Evolutionary conservation across 2,329 filamentous ascomycete genomes (phyloP), one percentile per base, ranked within the genome.

Genomic region (Trichoderma atrobrunneum): DNA sequence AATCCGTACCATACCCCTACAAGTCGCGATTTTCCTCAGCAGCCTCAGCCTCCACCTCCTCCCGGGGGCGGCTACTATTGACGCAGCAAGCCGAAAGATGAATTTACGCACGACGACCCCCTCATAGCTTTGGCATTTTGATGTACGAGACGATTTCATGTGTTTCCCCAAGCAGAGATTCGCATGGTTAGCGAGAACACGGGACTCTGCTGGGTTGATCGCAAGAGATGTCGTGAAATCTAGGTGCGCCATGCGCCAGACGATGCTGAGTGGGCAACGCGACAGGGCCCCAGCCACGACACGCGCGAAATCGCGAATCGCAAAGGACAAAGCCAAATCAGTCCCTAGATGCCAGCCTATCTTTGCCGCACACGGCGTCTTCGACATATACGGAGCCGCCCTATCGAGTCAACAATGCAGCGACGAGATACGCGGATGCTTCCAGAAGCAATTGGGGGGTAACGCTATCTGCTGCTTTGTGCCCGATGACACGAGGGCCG

Each of bases 1-100:
- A 72, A 59, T n/a, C 68, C 69, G 1, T 73, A 72, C 24, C 72
- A 73, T 8, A 73, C 62, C 26, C 63, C 72, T 32, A 59, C 69
- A n/a, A 28, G 14, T 7, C 68, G 72, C 28, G 72, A 72, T 24
- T 73, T 59, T 36, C 18, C 61, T 18, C 34, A 62, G 18, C 68
- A 32, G n/a, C 63, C 32, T 14, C 64, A 32, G 0, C 64, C 64
- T 5, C 64, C 51, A 18, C 51, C 64, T 21, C 51, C 64, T 59
- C 24, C 32, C 4, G 64, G 64, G 0, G 34, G 68, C 5, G 56
- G 43, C 7, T 73, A 67, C 26, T 73, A 72, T 59, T 73, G 63
- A 73, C 11, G n/a, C 12, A 28, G 14, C 24, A 64, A 64, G 30
- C 16, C 43, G 48, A 64, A 57, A 64, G 14, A 32, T 26, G 24